Conservation (phyloP, 2,329 filamentous ascomycete genomes). For the Tolypocladium tropicale region DNA sequence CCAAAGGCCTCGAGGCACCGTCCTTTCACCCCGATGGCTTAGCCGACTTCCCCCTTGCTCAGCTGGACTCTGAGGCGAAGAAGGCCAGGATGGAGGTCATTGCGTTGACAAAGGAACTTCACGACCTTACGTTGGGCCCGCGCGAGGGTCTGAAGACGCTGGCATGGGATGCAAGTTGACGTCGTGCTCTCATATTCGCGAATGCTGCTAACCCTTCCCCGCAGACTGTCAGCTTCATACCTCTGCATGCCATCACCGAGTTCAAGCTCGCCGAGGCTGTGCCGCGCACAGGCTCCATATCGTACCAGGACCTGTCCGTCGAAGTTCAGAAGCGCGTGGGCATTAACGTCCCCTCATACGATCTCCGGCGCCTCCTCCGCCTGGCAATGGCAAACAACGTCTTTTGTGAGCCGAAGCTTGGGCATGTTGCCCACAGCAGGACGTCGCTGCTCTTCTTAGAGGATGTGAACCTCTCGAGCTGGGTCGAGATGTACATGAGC, state of each 20-base stretch:
- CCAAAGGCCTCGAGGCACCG: conserved; percentile 10
- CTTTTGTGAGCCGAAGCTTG: conserved; percentile 26
- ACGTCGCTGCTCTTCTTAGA: conserved; percentile 19
- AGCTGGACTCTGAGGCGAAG: conserved; percentile 3
- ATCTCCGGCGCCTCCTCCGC: conserved; percentile 25
- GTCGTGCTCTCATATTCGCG: not conserved
- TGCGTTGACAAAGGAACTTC: conserved; percentile 10
- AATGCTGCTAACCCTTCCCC: not conserved
- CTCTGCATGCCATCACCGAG: conserved; percentile 19
- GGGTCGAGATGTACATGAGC: conserved; percentile 17
- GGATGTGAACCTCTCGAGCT: conserved; percentile 16
- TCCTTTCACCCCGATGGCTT: conserved; percentile 9
- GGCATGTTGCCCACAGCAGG: conserved; percentile 27
- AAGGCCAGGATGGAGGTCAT: conserved; percentile 10
- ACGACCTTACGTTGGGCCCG: conserved; percentile 10
- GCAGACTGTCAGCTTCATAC: conserved; percentile 15
- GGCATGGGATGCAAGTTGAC: conserved; percentile 15
- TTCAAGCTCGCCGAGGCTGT: conserved; percentile 20
- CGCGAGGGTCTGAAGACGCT: conserved; percentile 13
- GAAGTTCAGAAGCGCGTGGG: conserved; percentile 20
- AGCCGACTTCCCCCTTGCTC: conserved; percentile 8
- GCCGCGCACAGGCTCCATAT: conserved; percentile 14
- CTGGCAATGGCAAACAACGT: conserved; percentile 27
- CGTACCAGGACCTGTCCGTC: conserved; percentile 14
- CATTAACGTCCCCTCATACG: conserved; percentile 21